Evolutionary conservation across 768 basidiomycete species (phyloP), one percentile per base, ranked within the genome.

Genomic region (Suillus ampliporus): DNA sequence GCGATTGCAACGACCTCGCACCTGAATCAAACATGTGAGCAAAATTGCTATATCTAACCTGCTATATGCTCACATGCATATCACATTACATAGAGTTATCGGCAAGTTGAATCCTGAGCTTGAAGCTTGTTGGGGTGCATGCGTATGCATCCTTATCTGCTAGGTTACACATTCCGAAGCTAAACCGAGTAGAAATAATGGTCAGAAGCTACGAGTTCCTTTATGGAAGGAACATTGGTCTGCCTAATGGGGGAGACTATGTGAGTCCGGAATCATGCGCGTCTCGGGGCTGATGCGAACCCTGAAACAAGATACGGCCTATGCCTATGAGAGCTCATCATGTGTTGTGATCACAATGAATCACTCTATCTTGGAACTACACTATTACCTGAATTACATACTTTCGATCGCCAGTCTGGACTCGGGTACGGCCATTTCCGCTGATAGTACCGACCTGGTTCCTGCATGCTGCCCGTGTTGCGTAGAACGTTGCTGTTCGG

Each of bases 81-180:
- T 28, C 47, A 13, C 23, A 56, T 54, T 31, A 51, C 28, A 50
- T 26, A 26, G 35, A 54, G 37, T 54, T 26, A 38, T 56, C 37
- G 26, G 54, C 26, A 19, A 56, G 38, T 19, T 5, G 54, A 56
- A 13, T 38, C 53, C 23, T 21, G n/a, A 6, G 31, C 31, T 31
- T 31, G 5, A 35, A 35, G 31, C 13, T 53, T 35, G 7, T 54
- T 54, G 10, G 21, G 37, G 35, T 23, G 5, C 31, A 54, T 54
- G 37, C 19, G 26, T 11, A 28, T 28, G 10, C 8, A 10, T n/a
- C n/a, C 51, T 35, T 53, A 53, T 53, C 35, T 54, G 19, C n/a
- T n/a, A n/a, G n/a, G n/a, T 51, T 51, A 51, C 50, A 51, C 34
- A 51, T n/a, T n/a, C 50, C 50, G 50, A 51, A 51, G 50, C 31